Conservation (phyloP, 805 yeast species). For the Dipodascus geniculatus region DNA sequence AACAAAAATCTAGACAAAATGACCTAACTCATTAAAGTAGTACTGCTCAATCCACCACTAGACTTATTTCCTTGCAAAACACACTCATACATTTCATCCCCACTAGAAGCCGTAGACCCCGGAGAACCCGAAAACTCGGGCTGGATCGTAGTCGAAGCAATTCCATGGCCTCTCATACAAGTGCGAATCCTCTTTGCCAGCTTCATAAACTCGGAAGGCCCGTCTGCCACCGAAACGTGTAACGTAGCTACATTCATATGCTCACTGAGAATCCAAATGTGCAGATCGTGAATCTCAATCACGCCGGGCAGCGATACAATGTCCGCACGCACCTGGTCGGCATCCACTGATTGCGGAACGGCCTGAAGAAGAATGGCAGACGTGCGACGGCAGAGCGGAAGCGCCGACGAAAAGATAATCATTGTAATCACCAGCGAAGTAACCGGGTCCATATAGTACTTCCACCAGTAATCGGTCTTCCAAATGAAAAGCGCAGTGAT, state of each 20-base stretch:
- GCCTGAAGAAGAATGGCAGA: conserved; percentile 86
- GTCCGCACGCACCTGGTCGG: conserved; percentile 59
- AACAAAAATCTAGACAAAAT: neutral
- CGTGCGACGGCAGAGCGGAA: conserved; percentile 79
- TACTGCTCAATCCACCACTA: conserved; percentile 1
- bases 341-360: conserved; percentile 73
- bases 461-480: conserved; percentile 88
- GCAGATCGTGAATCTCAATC: conserved; percentile 84
- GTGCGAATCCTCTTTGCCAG: conserved; percentile 67
- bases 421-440: conserved; percentile 77
- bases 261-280: conserved; percentile 92
- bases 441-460: conserved; percentile 72
- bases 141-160: conserved; percentile 90
- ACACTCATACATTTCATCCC: neutral
- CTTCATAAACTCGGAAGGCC: conserved; percentile 55
- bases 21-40: neutral
- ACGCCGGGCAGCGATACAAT: conserved; percentile 62
- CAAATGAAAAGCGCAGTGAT: conserved; percentile 82
- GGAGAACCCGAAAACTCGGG: conserved; percentile 54
- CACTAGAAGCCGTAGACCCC: neutral
- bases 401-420: conserved; percentile 81
- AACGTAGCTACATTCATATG: conserved; percentile 76
- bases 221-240: conserved; percentile 63
- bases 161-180: conserved; percentile 71
- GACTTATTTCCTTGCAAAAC: conserved; percentile 2